phyloP scores from a whole-genome alignment of 176 grass and related monocot species.

The Thinopyrum elongatum region DNA sequence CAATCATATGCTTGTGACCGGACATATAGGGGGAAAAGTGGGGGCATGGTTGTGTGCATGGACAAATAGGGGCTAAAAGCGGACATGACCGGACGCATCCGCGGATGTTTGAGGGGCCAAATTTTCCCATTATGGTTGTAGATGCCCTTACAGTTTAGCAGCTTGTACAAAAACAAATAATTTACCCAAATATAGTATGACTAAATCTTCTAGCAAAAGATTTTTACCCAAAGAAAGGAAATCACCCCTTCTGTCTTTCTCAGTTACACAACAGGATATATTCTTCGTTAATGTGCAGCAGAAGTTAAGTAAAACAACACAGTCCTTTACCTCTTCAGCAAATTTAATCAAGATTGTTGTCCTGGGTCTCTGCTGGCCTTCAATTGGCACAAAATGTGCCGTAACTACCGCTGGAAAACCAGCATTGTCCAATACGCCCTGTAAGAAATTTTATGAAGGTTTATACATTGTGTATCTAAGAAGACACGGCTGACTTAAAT shows the following conservation, averaged over 20 bases:
- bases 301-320: conserved; percentile 14
- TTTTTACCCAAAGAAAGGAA: background rate
- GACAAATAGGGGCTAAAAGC: too few species aligned
- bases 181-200: background rate
- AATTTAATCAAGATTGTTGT: conserved; percentile 98
- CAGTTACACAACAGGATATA: background rate
- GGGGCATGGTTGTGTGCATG: too few species aligned
- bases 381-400: conserved; percentile 88
- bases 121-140: too few species aligned
- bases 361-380: conserved; percentile 87
- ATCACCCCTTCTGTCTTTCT: background rate
- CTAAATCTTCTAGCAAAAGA: background rate
- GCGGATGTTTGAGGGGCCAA: too few species aligned
- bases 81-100: too few species aligned
- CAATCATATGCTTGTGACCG: too few species aligned
- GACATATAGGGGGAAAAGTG: too few species aligned
- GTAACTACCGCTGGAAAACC: conserved; percentile 89
- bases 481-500: background rate
- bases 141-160: background rate
- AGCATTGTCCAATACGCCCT: conserved; percentile 89
- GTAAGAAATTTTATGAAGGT: background rate
- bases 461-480: background rate
- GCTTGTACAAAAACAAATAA: background rate
- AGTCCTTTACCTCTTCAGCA: conserved; percentile 76
- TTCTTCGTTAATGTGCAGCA: background rate